A percentile compares a stretch with the other conserved stretches of the same genome.
Conservation (phyloP, 2,329 filamentous ascomycete genomes). For the Penicillium sp. region DNA sequence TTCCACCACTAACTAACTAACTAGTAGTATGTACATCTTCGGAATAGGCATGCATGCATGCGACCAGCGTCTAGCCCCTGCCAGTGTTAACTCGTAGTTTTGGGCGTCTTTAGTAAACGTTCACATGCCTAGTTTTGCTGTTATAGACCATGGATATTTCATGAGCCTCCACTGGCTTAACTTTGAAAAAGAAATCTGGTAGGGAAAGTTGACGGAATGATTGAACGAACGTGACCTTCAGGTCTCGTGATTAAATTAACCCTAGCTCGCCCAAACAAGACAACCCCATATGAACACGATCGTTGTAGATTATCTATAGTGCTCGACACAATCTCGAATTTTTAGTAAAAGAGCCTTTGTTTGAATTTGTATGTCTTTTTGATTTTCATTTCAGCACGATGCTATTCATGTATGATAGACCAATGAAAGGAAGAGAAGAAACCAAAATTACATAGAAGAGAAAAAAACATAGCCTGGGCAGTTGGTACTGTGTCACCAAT, state of each 20-base stretch:
- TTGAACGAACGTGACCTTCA: not conserved
- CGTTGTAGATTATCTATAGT: too few species aligned
- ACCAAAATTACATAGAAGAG: constrained; percentile 3
- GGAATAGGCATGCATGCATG: not conserved
- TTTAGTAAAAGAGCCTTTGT: not conserved
- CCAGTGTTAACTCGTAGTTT: not conserved
- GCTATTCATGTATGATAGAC: not conserved
- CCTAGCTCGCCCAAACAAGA: too few species aligned
- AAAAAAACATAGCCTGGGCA: not conserved
- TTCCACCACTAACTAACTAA: too few species aligned
- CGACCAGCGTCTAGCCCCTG: not conserved
- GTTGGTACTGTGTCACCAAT: not conserved
- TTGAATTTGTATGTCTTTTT: not conserved
- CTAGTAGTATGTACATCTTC: not conserved
- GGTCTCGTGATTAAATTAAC: constrained; percentile 1
- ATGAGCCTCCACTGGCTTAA: too few species aligned
- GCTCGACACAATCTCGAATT: not conserved
- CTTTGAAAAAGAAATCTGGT: too few species aligned
- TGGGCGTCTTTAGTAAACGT: not conserved
- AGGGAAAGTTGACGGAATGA: too few species aligned
- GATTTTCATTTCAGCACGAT: not conserved
- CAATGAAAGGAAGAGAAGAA: not conserved
- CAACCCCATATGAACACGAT: too few species aligned
- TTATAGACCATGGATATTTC: not conserved
- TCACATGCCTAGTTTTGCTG: not conserved